A percentile compares a stretch with the other conserved stretches of the same genome.
Evolutionary conservation across 345 rosid species (phyloP).

Genomic region (Gossypium longicalyx): DNA sequence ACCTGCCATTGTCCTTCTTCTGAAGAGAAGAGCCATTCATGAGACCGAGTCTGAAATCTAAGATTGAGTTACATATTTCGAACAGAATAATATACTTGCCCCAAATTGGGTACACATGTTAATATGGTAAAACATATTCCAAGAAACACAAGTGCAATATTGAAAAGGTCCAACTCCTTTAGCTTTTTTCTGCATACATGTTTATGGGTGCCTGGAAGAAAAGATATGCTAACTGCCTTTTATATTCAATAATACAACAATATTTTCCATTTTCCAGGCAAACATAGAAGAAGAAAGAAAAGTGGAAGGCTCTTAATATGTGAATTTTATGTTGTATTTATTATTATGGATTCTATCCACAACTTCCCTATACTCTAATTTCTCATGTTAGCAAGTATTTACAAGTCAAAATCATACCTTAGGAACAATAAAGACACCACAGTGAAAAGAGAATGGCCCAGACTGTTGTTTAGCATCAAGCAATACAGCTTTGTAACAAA

Average conservation of each 20-base stretch:
- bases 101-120: background rate
- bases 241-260: background rate
- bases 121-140: background rate
- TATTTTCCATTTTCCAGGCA: background rate
- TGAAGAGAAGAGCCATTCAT: constrained; percentile 93
- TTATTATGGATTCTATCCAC: background rate
- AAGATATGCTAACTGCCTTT: background rate
- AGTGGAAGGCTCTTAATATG: background rate
- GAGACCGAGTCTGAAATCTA: constrained; percentile 76
- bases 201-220: background rate
- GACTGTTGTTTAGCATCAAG: constrained; percentile 64
- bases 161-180: background rate
- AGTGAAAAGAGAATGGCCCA: constrained; percentile 47
- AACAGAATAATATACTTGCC: constrained; percentile 13
- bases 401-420: constrained; percentile 43
- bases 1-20: constrained; percentile 97
- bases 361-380: background rate
- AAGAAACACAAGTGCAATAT: background rate
- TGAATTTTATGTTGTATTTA: background rate
- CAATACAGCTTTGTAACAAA: constrained; percentile 66
- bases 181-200: background rate
- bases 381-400: background rate
- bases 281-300: background rate
- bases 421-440: constrained; percentile 87
- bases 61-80: constrained; percentile 29